Conservation (phyloP, 208 protist genomes). For the Perkinsela sp. region DNA sequence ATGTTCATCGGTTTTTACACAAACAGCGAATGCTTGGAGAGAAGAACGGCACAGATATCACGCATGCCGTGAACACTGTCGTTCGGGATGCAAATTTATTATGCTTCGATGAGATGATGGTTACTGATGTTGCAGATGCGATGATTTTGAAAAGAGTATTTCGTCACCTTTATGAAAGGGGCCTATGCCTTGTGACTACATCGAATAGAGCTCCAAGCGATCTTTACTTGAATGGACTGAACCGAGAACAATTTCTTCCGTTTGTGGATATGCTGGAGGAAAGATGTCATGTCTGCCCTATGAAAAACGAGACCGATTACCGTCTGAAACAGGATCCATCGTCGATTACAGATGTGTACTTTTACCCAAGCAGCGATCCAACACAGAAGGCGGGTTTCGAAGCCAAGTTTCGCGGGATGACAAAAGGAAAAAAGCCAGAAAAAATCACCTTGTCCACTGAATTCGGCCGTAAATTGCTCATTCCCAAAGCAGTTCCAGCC, state of each 20-base stretch:
- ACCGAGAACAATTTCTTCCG: constrained; percentile 68
- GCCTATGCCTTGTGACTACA: constrained; percentile 66
- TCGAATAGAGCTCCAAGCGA: constrained; percentile 54
- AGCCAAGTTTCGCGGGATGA: constrained; percentile 34
- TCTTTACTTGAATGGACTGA: constrained; percentile 69
- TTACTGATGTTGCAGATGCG: constrained; percentile 71
- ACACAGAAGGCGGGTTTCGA: constrained; percentile 9
- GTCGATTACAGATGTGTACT: constrained; percentile 8
- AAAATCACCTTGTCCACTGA: constrained; percentile 14
- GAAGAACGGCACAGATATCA: constrained; percentile 14
- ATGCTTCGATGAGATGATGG: constrained; percentile 75
- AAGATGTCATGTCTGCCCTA: constrained; percentile 46
- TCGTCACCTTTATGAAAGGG: constrained; percentile 53
- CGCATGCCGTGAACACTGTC: background rate
- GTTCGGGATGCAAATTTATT: constrained; percentile 30
- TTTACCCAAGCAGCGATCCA: background rate
- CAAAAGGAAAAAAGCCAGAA: constrained; percentile 30
- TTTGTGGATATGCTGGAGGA: constrained; percentile 72
- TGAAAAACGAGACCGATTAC: constrained; percentile 68
- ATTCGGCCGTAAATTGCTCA: constrained; percentile 37
- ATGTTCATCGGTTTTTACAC: constrained; percentile 60
- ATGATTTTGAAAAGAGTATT: constrained; percentile 80
- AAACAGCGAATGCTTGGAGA: constrained; percentile 11
- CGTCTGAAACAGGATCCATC: constrained; percentile 24
- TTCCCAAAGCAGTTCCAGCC: constrained; percentile 11